Percentiles rank a stretch among this genome's conserved stretches.
Evolutionary conservation across 345 rosid species (phyloP).

Genomic region (Lagerstroemia speciosa): DNA sequence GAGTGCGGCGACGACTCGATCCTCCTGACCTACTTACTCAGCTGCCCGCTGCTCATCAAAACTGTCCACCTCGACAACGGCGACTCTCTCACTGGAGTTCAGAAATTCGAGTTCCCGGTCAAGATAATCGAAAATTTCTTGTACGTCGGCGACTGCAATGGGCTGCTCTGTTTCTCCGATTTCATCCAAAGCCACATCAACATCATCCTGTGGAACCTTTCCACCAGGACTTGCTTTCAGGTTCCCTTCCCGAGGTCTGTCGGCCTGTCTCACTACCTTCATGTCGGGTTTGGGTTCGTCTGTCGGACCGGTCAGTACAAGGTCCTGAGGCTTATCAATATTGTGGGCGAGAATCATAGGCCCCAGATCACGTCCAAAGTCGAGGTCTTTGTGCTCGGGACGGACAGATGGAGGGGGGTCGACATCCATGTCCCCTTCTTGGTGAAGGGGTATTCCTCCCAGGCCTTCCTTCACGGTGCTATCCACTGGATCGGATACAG

Average conservation of each 20-base stretch:
- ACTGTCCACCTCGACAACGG: slow-evolving; percentile 5
- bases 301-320: slow-evolving; percentile 17
- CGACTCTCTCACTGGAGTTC: background rate
- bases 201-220: slow-evolving; percentile 17
- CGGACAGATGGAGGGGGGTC: too few relatives aligned
- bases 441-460: too few relatives aligned
- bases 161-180: slow-evolving; percentile 13
- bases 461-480: slow-evolving; percentile 23
- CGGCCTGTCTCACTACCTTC: too few relatives aligned
- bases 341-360: background rate
- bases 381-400: slow-evolving; percentile 21
- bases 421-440: too few relatives aligned
- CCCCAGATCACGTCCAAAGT: slow-evolving; percentile 7
- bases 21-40: slow-evolving; percentile 13
- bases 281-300: slow-evolving; percentile 21
- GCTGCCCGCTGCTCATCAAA: too few relatives aligned
- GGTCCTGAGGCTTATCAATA: slow-evolving; percentile 22
- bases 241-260: slow-evolving; percentile 3
- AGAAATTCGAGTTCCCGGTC: slow-evolving; percentile 10
- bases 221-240: slow-evolving; percentile 8
- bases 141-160: slow-evolving; percentile 11
- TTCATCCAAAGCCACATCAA: too few relatives aligned
- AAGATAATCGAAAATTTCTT: background rate
- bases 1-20: background rate
- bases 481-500: slow-evolving; percentile 35